Percentiles rank a stretch among this genome's conserved stretches.
phyloP scores from a whole-genome alignment of 331 rosid genomes.

The Erythrophleum ivorense region DNA sequence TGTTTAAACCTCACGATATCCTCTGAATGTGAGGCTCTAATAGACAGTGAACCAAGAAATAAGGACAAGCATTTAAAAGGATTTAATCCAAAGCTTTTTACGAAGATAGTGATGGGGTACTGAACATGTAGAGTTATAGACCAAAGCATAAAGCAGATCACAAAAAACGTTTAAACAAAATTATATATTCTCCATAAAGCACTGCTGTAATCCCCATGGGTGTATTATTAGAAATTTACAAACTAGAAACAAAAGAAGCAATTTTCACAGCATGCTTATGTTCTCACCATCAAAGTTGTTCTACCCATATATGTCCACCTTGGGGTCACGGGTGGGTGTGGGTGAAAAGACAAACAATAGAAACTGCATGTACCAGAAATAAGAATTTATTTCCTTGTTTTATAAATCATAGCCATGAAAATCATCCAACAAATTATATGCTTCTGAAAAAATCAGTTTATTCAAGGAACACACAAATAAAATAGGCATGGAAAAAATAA shows the following conservation, averaged over 20 bases:
- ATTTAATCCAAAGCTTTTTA: not conserved
- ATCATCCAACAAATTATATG: not conserved
- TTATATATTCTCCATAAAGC: not conserved
- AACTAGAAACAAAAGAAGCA: conserved; percentile 1
- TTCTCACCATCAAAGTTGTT: not conserved
- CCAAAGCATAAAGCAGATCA: not conserved
- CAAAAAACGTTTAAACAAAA: conserved; percentile 8
- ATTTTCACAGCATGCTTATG: not conserved
- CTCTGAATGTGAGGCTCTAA: conserved; percentile 46
- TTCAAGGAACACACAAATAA: not conserved
- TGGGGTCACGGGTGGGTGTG: not conserved
- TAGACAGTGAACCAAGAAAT: conserved; percentile 48
- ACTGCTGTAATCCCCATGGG: not conserved
- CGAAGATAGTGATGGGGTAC: not conserved
- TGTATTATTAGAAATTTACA: not conserved
- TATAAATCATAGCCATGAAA: not conserved
- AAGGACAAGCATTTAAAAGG: conserved; percentile 5
- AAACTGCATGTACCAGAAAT: not conserved
- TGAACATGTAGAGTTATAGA: not conserved
- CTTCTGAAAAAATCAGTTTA: not conserved
- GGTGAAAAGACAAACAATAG: not conserved
- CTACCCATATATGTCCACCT: not conserved
- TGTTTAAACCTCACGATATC: conserved; percentile 49
- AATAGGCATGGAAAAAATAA: conserved; percentile 1
- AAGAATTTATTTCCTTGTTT: not conserved